Conservation (phyloP, 2,329 filamentous ascomycete species). For the Monosporascus sp. region DNA sequence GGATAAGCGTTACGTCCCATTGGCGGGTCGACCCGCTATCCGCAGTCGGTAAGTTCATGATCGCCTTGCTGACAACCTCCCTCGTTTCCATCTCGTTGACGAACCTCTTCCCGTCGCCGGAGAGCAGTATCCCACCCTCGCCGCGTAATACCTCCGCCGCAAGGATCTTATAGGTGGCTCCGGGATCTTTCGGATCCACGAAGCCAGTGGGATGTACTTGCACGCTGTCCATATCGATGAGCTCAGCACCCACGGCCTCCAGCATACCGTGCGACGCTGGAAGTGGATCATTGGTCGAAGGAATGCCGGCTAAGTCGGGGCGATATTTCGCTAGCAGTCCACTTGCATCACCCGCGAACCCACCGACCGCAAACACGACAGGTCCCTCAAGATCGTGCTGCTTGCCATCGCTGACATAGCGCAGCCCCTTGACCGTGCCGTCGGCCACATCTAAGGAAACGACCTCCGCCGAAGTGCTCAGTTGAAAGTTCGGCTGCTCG, state of each 20-base stretch:
- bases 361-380: slow-evolving; percentile 56
- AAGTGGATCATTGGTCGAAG: slow-evolving; percentile 57
- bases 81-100: slow-evolving; percentile 59
- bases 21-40: slow-evolving; percentile 34
- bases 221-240: slow-evolving; percentile 50
- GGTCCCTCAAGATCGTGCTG: slow-evolving; percentile 40
- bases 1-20: slow-evolving; percentile 53
- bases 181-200: slow-evolving; percentile 44
- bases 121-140: slow-evolving; percentile 55
- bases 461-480: slow-evolving; percentile 49
- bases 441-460: slow-evolving; percentile 38
- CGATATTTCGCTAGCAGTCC: slow-evolving; percentile 52
- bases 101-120: slow-evolving; percentile 43
- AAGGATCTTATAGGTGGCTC: slow-evolving; percentile 51
- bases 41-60: slow-evolving; percentile 36
- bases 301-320: slow-evolving; percentile 52
- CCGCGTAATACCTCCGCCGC: slow-evolving; percentile 58
- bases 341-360: slow-evolving; percentile 56
- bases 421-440: slow-evolving; percentile 43
- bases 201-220: slow-evolving; percentile 64
- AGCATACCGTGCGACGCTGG: slow-evolving; percentile 47
- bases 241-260: slow-evolving; percentile 31
- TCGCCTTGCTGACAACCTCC: slow-evolving; percentile 47
- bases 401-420: slow-evolving; percentile 35
- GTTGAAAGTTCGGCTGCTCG: slow-evolving; percentile 41